Evolutionary conservation across 495 filamentous ascomycete species (phyloP), one percentile per base, ranked within the genome.

Genomic region (Sporormia fimetaria): DNA sequence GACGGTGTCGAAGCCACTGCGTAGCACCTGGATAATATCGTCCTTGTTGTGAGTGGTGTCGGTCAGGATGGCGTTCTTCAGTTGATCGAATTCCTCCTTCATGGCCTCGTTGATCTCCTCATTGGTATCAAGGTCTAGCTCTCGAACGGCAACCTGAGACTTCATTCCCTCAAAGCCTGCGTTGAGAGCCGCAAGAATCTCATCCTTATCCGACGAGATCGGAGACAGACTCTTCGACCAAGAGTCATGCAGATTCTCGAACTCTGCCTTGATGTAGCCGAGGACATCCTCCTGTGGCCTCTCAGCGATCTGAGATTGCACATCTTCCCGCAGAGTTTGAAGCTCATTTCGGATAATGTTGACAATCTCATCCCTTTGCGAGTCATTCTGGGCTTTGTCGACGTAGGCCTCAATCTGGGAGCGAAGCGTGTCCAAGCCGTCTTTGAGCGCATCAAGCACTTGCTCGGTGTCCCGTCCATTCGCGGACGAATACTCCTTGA

Each of bases 391-490:
- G 12, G 75, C 74, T 16, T 71, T 70, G 37, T 80, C 76, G 16
- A 84, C 79, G 42, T 87, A 88, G n/a, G 60, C 64, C 60, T 90
- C 83, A 39, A 93, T 83, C 33, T 88, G 78, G 16, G 68, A 67
- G n/a, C 81, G 75, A 3, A 95, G 70, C 34, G 71, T 73, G 48
- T 87, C 83, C 25, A 94, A 70, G 2, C 83, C 83, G 57, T 92
- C 85, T 55, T 82, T 87, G 41, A 88, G 74, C 1, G 84, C 81
- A 56, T 88, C 81, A 2, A 93, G 67, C 17, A 92, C 71, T 50
- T 90, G 78, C 56, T 85, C 82, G 0, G 81, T 85, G 53, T 86
- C 83, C 36, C 73, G 67, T 29, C 80, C 82, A 51, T 74, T 81
- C 18, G 78, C 76, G 0, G 81, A 67, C 11, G 80, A 74, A 50